These are phyloP conservation scores for Pistacia integerrima DNA, from an alignment of 345 rosid species.

Conservation along the genomic window DNA sequence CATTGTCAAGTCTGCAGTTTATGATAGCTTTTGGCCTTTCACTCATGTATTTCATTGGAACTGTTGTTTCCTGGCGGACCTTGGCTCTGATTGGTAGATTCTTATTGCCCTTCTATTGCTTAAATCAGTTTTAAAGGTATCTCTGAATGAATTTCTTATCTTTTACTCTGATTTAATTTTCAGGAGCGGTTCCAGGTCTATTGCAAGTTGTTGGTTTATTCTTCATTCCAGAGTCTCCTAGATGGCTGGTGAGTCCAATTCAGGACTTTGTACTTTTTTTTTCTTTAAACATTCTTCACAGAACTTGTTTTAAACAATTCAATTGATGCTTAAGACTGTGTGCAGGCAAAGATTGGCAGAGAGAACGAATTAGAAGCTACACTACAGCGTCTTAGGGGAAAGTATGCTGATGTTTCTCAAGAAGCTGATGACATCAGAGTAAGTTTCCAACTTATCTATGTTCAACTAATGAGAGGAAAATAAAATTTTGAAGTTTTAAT, in stretches of 20 bases:
- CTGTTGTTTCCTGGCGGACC: conserved; percentile 24
- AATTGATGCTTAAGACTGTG: background rate
- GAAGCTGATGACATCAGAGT: conserved; percentile 39
- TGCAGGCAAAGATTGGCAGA: conserved; percentile 49
- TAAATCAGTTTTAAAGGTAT: background rate
- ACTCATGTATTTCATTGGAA: conserved; percentile 20
- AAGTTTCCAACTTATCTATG: background rate
- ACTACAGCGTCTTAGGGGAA: conserved; percentile 50
- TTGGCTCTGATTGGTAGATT: conserved; percentile 29
- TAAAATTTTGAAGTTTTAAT: background rate
- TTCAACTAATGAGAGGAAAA: background rate
- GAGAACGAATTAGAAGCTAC: conserved; percentile 46
- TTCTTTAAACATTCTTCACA: background rate
- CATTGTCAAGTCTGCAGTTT: conserved; percentile 19
- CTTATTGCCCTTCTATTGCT: background rate
- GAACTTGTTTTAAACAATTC: background rate
- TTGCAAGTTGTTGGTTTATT: conserved; percentile 35
- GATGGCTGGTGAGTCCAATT: conserved; percentile 51
- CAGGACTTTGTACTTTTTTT: background rate
- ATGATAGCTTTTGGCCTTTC: conserved; percentile 14
- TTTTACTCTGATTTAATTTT: background rate
- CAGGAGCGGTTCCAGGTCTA: conserved; percentile 39
- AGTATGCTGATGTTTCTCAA: conserved; percentile 45
- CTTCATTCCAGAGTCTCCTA: conserved; percentile 57
- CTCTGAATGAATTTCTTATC: background rate